Conservation (phyloP, 1,284 basidiomycete genomes). For the Ustilago tritici region DNA sequence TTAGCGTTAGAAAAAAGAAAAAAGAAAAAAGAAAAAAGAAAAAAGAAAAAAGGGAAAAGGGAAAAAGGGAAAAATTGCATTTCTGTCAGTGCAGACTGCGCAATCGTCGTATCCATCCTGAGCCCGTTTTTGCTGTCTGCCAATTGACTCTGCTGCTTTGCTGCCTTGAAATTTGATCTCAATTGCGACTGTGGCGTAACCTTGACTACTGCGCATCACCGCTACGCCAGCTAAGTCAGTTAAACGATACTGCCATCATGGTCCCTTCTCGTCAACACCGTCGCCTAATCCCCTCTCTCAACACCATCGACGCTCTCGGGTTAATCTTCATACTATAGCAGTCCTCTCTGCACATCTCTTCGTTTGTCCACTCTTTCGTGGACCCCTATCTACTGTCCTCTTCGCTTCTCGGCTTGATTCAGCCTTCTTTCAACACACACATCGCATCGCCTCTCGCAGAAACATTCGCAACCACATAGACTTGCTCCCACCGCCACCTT, state of each 20-base stretch:
- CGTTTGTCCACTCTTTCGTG: constrained; percentile 17
- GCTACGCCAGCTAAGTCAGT: not conserved
- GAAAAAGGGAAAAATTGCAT: not conserved
- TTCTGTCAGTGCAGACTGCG: not conserved
- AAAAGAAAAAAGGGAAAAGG: too few relatives aligned
- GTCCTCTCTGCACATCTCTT: constrained; percentile 19
- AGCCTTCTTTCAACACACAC: not conserved
- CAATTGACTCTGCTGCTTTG: not conserved
- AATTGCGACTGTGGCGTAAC: not conserved
- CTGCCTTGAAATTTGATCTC: not conserved
- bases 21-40: too few relatives aligned
- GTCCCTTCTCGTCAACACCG: not conserved
- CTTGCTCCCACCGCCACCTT: not conserved
- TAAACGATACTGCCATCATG: not conserved
- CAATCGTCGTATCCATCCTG: constrained; percentile 21
- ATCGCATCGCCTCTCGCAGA: not conserved
- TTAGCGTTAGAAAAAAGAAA: too few relatives aligned
- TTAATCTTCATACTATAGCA: constrained; percentile 12
- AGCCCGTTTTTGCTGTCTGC: not conserved
- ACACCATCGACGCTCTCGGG: constrained; percentile 1
- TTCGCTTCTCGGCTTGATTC: not conserved
- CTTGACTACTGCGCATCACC: not conserved
- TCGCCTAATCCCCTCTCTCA: not conserved
- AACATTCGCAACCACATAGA: not conserved
- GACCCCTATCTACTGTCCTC: not conserved